phyloP scores from a whole-genome alignment of 1,284 basidiomycete genomes.

The Ustilago trichophora region DNA sequence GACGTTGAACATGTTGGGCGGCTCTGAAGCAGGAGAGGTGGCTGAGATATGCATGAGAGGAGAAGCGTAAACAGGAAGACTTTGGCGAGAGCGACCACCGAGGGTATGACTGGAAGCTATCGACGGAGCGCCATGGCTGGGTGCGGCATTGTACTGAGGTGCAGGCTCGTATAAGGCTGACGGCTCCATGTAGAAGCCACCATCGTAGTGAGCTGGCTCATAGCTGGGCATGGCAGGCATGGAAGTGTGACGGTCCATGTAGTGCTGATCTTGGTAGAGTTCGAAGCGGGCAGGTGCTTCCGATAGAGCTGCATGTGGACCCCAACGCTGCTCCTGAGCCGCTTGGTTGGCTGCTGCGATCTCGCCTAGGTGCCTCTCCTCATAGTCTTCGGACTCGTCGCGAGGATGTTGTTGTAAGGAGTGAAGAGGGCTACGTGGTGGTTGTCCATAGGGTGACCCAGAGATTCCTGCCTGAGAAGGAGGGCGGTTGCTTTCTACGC shows the following conservation, averaged over 20 bases:
- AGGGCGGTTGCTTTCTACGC: slow-evolving; percentile 8
- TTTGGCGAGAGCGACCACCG: slow-evolving; percentile 24
- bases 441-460: slow-evolving; percentile 4
- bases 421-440: slow-evolving; percentile 24
- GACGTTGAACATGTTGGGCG: slow-evolving; percentile 45
- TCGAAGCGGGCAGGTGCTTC: slow-evolving; percentile 31
- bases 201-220: slow-evolving; percentile 25
- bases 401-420: slow-evolving; percentile 9
- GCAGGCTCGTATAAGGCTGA: slow-evolving; percentile 9
- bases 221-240: slow-evolving; percentile 23
- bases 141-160: slow-evolving; percentile 7
- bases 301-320: slow-evolving; percentile 31
- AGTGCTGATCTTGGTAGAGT: slow-evolving; percentile 14
- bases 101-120: slow-evolving; percentile 25
- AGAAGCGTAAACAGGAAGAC: slow-evolving; percentile 28
- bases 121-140: slow-evolving; percentile 16
- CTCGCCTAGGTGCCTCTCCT: slow-evolving; percentile 43
- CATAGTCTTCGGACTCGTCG: slow-evolving; percentile 45
- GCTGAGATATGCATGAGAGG: slow-evolving; percentile 22
- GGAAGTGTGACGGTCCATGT: slow-evolving; percentile 4
- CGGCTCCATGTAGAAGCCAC: slow-evolving; percentile 33
- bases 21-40: slow-evolving; percentile 31
- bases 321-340: slow-evolving; percentile 39
- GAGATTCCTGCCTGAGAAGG: slow-evolving; percentile 26
- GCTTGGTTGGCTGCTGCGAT: slow-evolving; percentile 43